Evolutionary conservation across 176 grass and related monocot genomes (phyloP).

Genomic region (Carex myosuroides): DNA sequence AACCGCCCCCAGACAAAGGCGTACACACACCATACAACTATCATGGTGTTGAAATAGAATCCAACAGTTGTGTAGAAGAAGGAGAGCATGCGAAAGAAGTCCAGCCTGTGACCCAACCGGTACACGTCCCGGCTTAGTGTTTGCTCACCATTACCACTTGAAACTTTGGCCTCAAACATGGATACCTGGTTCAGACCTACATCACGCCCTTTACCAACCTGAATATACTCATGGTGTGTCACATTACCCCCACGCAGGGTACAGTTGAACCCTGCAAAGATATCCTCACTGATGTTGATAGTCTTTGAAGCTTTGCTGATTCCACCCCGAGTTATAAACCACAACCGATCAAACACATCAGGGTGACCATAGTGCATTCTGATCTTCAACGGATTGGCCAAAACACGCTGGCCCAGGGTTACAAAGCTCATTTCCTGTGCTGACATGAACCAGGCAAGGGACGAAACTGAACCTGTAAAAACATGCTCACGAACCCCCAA

Average conservation of each 20-base stretch:
- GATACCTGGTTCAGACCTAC: conserved; percentile 89
- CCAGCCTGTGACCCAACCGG: conserved; percentile 86
- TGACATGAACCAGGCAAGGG: conserved; percentile 96
- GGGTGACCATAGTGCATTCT: conserved; percentile 99
- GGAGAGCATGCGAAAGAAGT: conserved; percentile 93
- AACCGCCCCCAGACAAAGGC: conserved; percentile 94
- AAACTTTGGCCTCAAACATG: conserved; percentile 93
- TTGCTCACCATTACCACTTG: conserved; percentile 88
- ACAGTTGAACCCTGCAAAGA: conserved; percentile 96
- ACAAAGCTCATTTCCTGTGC: conserved; percentile 97
- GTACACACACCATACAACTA: conserved; percentile 87
- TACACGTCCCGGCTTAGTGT: conserved; percentile 90
- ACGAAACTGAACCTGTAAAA: conserved; percentile 93
- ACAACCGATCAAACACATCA: conserved; percentile 94
- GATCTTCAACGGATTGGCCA: conserved; percentile 81
- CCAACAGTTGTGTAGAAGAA: conserved; percentile 92
- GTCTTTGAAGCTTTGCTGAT: conserved; percentile 87
- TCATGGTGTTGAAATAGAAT: conserved; percentile 98
- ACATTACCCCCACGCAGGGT: conserved; percentile 89
- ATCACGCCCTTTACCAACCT: conserved; percentile 93
- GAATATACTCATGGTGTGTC: conserved; percentile 92
- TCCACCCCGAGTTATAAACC: conserved; percentile 81
- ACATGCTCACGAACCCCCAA: conserved; percentile 91
- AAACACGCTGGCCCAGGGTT: conserved; percentile 79
- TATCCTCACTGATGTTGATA: conserved; percentile 93